These are phyloP conservation scores for Komagataea norvegica DNA, from an alignment of 1,139 yeast species.

Conservation along the genomic window DNA sequence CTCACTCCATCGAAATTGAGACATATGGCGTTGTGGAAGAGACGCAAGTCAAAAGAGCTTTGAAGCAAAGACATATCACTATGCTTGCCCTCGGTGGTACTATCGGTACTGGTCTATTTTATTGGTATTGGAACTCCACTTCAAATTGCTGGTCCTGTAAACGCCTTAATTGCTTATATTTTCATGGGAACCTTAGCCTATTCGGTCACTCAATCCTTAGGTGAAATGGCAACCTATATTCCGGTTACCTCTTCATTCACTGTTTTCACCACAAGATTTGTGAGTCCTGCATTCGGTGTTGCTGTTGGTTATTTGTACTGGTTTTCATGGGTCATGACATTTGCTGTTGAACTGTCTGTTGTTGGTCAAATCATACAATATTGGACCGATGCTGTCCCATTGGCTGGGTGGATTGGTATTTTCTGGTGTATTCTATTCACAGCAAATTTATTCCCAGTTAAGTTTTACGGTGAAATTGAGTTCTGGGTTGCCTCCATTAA, in stretches of 20 bases:
- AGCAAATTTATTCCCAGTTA: constrained; percentile 56
- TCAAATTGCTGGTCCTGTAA: constrained; percentile 59
- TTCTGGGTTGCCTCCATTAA: constrained; percentile 66
- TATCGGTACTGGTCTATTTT: constrained; percentile 66
- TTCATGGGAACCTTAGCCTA: constrained; percentile 64
- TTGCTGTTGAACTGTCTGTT: constrained; percentile 76
- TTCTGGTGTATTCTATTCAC: constrained; percentile 44
- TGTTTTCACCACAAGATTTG: constrained; percentile 53
- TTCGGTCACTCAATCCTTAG: constrained; percentile 64
- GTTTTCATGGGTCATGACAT: constrained; percentile 85
- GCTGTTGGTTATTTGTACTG: constrained; percentile 82
- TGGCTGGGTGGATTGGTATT: constrained; percentile 61
- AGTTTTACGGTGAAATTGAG: constrained; percentile 62
- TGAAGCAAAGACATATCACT: constrained; percentile 56
- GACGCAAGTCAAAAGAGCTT: constrained; percentile 41
- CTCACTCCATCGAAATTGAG: constrained; percentile 25
- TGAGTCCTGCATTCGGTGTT: constrained; percentile 69
- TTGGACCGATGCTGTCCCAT: constrained; percentile 72
- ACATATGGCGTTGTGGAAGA: constrained; percentile 30
- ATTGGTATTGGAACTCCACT: constrained; percentile 52
- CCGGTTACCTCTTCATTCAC: constrained; percentile 70
- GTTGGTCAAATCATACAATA: constrained; percentile 70
- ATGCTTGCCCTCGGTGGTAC: constrained; percentile 68
- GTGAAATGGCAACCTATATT: constrained; percentile 76
- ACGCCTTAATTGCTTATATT: constrained; percentile 56